Conservation (phyloP, 139 green algal genomes). For the Chlamydomonas asymmetrica region DNA sequence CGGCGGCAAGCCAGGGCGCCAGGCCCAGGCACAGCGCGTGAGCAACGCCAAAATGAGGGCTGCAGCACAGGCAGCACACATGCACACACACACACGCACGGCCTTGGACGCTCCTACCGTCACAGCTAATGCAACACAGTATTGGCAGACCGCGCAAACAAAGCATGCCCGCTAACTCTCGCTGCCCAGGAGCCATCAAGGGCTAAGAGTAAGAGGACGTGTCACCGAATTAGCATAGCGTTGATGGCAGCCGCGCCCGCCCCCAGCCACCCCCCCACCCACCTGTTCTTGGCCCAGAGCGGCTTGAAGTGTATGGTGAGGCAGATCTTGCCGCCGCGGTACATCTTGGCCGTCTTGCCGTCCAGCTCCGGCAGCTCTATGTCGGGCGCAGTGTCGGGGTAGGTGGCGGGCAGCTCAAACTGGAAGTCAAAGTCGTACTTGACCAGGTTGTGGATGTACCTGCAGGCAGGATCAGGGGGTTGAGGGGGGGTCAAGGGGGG, state of each 20-base stretch:
- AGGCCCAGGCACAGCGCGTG: constrained; percentile 95
- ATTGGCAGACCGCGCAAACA: not conserved
- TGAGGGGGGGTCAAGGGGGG: no score
- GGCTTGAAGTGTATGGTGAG: constrained; percentile 98
- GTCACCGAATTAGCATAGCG: no score
- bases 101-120: no score
- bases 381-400: constrained; percentile 87
- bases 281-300: constrained; percentile 90
- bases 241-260: no score
- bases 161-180: not conserved
- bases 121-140: no score
- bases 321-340: constrained; percentile 95
- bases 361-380: constrained; percentile 95
- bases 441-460: constrained; percentile 92
- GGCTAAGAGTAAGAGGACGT: no score
- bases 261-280: not conserved
- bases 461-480: constrained; percentile 6
- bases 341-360: constrained; percentile 98
- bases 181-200: no score
- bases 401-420: constrained; percentile 96
- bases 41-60: constrained; percentile 92
- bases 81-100: no score
- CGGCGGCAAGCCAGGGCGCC: constrained; percentile 93
- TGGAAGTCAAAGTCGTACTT: constrained; percentile 97
- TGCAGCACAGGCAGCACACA: constrained; percentile 28